phyloP scores from a whole-genome alignment of 139 green algal species.

The Chlorella sp. region DNA sequence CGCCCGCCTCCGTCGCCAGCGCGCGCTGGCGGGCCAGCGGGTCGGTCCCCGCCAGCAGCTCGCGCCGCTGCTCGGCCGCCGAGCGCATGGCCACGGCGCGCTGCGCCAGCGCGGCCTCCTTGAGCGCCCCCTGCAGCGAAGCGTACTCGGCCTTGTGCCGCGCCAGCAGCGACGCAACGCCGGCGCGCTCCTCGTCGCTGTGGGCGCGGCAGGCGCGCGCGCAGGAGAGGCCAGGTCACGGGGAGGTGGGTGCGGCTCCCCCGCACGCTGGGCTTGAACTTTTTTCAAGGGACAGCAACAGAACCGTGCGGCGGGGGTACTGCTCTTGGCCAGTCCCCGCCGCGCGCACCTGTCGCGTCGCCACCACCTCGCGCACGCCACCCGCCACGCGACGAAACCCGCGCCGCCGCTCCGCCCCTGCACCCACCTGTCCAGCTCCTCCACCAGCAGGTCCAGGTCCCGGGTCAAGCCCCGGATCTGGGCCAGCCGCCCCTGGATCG shows the following conservation, averaged over 20 bases:
- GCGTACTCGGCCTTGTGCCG: slow-evolving; percentile 32
- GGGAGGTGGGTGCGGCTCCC: too few species aligned
- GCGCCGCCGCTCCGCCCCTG: neutral
- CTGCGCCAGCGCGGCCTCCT: slow-evolving; percentile 18
- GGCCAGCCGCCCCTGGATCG: slow-evolving; percentile 27
- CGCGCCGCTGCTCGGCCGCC: slow-evolving; percentile 11
- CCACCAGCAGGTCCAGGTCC: slow-evolving; percentile 68
- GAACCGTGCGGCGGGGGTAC: neutral
- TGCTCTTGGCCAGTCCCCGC: neutral
- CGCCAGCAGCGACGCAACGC: slow-evolving; percentile 38
- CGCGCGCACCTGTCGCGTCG: neutral
- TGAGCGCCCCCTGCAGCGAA: slow-evolving; percentile 24
- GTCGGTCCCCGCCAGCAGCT: slow-evolving; percentile 39
- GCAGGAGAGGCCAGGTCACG: neutral
- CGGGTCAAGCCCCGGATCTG: slow-evolving; percentile 48
- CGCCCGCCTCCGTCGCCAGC: slow-evolving; percentile 49
- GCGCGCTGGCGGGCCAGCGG: slow-evolving; percentile 30
- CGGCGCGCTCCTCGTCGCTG: slow-evolving; percentile 61
- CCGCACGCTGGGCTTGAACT: too few species aligned
- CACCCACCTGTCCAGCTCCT: slow-evolving; percentile 82
- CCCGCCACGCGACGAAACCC: too few species aligned
- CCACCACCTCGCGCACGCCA: too few species aligned
- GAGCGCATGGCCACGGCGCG: slow-evolving; percentile 3
- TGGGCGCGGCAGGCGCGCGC: neutral
- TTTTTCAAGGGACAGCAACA: too few species aligned